phyloP scores from a whole-genome alignment of 225 moss, liverwort and hornwort genomes.

The Thuidium tamariscinum region DNA sequence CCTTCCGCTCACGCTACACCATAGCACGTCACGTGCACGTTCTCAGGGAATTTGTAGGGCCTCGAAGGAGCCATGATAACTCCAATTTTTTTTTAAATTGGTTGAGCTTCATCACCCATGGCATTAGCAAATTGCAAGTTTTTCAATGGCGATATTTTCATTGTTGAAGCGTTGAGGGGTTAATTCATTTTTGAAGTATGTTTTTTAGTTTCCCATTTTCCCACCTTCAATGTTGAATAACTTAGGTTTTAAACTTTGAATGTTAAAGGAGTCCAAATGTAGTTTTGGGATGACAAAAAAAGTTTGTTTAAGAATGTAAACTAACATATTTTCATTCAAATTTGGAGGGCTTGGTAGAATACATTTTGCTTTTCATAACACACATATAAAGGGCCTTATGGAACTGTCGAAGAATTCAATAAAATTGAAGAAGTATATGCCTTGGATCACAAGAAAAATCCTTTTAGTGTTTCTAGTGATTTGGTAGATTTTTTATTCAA shows the following conservation, averaged over 20 bases:
- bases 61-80: no score
- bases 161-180: no score
- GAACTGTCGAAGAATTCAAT: neutral
- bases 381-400: neutral
- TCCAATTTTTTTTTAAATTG: no score
- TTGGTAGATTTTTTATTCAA: no score
- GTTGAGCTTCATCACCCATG: no score
- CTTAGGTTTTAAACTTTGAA: no score
- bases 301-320: neutral
- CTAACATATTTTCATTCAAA: neutral
- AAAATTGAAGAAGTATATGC: neutral
- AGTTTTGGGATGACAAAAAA: neutral
- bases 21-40: no score
- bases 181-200: neutral
- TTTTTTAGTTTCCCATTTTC: neutral
- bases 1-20: no score
- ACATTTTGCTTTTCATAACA: neutral
- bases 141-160: no score
- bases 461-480: no score
- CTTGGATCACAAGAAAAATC: fast-evolving
- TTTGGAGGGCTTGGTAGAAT: neutral
- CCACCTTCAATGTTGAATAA: neutral
- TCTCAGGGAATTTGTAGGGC: no score
- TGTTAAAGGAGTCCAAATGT: fast-evolving
- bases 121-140: no score